These are phyloP conservation scores for Podospora didyma DNA, from an alignment of 495 filamentous ascomycete genomes.

Conservation along the genomic window DNA sequence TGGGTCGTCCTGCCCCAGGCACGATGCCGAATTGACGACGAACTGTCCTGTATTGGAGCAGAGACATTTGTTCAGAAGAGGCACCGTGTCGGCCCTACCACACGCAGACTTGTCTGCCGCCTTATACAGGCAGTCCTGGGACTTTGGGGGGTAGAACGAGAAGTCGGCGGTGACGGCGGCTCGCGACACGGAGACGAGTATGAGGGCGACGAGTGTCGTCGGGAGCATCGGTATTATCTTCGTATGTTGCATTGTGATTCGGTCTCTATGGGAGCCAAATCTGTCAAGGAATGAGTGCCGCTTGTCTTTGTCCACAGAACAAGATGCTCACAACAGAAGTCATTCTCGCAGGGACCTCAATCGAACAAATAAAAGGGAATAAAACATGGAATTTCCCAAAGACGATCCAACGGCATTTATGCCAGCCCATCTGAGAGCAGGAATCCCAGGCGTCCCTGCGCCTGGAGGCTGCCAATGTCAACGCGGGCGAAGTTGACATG, in stretches of 20 bases:
- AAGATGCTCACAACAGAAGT: background rate
- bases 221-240: conserved; percentile 12
- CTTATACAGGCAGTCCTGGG: conserved; percentile 36
- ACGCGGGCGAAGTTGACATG: background rate
- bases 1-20: conserved; percentile 30
- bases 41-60: conserved; percentile 43
- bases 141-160: conserved; percentile 34
- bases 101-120: conserved; percentile 24
- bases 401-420: too few relatives aligned
- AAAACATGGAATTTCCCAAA: too few relatives aligned
- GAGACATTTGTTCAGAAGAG: conserved; percentile 38
- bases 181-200: conserved; percentile 23
- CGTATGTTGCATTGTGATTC: conserved; percentile 16
- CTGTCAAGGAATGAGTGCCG: background rate
- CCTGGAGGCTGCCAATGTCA: background rate
- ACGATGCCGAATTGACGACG: conserved; percentile 36
- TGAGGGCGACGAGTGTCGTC: conserved; percentile 23
- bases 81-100: conserved; percentile 28
- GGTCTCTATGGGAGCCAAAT: background rate
- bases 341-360: background rate
- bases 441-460: background rate
- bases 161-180: conserved; percentile 34
- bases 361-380: too few relatives aligned
- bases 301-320: background rate
- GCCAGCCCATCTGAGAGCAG: too few relatives aligned